phyloP scores from a whole-genome alignment of 164 flowering plant species.

The Cinnamomum chago region DNA sequence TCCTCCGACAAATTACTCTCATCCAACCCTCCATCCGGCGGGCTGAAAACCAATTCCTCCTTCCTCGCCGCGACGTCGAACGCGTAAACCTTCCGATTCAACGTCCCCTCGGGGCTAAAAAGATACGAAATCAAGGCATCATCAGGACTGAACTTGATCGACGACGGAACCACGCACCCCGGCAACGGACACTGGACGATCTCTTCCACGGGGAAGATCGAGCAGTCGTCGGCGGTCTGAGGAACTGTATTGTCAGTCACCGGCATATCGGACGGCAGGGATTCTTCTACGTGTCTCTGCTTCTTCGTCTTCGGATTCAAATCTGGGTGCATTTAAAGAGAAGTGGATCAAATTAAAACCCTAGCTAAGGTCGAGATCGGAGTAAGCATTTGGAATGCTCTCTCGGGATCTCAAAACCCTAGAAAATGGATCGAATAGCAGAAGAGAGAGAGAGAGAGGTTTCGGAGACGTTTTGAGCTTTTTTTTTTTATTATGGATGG shows the following conservation, averaged over 20 bases:
- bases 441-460: background rate
- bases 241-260: conserved; percentile 33
- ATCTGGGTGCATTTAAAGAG: conserved; percentile 55
- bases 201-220: conserved; percentile 63
- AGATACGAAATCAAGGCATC: conserved; percentile 59
- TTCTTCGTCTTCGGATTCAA: conserved; percentile 32
- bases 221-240: conserved; percentile 35
- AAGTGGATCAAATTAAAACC: background rate
- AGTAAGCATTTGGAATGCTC: background rate
- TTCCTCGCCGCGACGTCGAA: conserved; percentile 50
- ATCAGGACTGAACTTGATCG: conserved; percentile 72
- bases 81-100: conserved; percentile 63
- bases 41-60: conserved; percentile 66
- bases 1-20: conserved; percentile 79
- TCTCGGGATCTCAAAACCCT: background rate
- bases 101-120: conserved; percentile 65
- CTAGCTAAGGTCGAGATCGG: conserved; percentile 1
- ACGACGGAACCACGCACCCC: conserved; percentile 66
- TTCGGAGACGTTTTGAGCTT: too few relatives aligned
- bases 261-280: conserved; percentile 46
- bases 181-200: conserved; percentile 81
- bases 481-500: too few relatives aligned
- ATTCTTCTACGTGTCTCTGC: conserved; percentile 39
- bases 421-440: background rate
- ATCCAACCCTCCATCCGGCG: conserved; percentile 88